These are phyloP conservation scores for Phaeotremella skinneri DNA, from an alignment of 768 basidiomycete species.

Conservation along the genomic window DNA sequence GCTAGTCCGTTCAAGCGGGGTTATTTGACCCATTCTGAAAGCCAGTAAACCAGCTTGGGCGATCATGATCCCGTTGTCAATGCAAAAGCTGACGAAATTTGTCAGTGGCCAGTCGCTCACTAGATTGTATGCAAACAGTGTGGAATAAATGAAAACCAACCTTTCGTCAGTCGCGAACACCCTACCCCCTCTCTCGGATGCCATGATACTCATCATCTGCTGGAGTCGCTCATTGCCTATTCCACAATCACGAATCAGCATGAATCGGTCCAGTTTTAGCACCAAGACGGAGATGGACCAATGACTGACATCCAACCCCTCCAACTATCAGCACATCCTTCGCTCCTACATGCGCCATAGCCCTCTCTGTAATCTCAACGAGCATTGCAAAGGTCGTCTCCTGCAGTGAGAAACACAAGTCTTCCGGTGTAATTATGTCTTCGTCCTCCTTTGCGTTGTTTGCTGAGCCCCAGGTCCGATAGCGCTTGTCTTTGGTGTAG, in stretches of 20 bases:
- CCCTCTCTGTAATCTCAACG: slow-evolving; percentile 96
- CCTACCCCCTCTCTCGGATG: slow-evolving; percentile 75
- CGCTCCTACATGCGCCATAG: slow-evolving; percentile 97
- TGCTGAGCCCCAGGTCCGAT: slow-evolving; percentile 54
- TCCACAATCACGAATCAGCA: neutral
- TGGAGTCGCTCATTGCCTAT: slow-evolving; percentile 90
- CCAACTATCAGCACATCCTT: slow-evolving; percentile 96
- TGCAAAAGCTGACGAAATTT: slow-evolving; percentile 77
- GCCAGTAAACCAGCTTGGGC: slow-evolving; percentile 93
- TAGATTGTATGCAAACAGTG: neutral
- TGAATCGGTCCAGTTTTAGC: neutral
- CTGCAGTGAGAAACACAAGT: slow-evolving; percentile 93
- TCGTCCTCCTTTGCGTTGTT: slow-evolving; percentile 47
- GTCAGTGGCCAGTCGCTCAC: neutral
- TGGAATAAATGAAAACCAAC: slow-evolving; percentile 54
- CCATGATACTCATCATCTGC: slow-evolving; percentile 99
- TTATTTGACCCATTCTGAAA: slow-evolving; percentile 83
- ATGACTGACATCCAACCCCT: slow-evolving; percentile 91
- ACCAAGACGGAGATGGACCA: neutral
- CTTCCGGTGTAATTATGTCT: slow-evolving; percentile 86
- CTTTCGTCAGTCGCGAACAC: slow-evolving; percentile 96
- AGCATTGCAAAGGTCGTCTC: slow-evolving; percentile 98
- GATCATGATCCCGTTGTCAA: slow-evolving; percentile 99
- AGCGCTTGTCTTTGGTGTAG: slow-evolving; percentile 83
- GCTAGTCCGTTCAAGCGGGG: slow-evolving; percentile 72